These are phyloP conservation scores for Viola odorata DNA, from an alignment of 345 rosid genomes.

Conservation along the genomic window DNA sequence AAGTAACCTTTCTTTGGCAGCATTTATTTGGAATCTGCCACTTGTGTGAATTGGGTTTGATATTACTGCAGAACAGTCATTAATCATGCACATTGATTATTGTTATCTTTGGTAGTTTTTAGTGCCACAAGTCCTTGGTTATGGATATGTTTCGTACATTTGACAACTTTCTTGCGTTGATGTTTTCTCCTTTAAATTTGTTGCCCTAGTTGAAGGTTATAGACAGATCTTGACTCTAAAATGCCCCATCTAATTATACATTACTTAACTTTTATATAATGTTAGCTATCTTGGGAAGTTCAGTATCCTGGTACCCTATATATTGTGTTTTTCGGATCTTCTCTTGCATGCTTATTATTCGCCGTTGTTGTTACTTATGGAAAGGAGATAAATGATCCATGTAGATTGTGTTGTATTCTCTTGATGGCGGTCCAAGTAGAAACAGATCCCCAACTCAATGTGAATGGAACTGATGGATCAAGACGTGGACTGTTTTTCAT, in stretches of 20 bases:
- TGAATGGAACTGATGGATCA: background rate
- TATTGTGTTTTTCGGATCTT: background rate
- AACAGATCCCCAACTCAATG: background rate
- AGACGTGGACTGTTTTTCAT: background rate
- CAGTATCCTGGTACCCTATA: background rate
- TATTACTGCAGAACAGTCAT: too few species aligned
- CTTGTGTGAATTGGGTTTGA: too few species aligned
- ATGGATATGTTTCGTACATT: background rate
- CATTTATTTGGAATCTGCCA: too few species aligned
- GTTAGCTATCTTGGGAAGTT: background rate
- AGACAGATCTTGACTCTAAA: constrained; percentile 1
- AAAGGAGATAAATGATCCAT: background rate
- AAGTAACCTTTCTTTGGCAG: too few species aligned
- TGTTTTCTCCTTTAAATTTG: background rate
- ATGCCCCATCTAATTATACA: background rate
- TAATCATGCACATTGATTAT: too few species aligned
- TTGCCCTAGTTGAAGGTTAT: too few species aligned
- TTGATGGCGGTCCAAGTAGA: background rate
- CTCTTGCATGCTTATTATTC: background rate
- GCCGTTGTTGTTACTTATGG: background rate
- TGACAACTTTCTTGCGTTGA: background rate
- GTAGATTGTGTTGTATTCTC: background rate
- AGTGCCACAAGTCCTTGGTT: too few species aligned
- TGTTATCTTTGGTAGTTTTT: too few species aligned
- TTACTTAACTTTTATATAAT: background rate